Base-by-base conservation (phyloP, 1,284 basidiomycete species). In the Austroboletus rostrupii region DNA sequence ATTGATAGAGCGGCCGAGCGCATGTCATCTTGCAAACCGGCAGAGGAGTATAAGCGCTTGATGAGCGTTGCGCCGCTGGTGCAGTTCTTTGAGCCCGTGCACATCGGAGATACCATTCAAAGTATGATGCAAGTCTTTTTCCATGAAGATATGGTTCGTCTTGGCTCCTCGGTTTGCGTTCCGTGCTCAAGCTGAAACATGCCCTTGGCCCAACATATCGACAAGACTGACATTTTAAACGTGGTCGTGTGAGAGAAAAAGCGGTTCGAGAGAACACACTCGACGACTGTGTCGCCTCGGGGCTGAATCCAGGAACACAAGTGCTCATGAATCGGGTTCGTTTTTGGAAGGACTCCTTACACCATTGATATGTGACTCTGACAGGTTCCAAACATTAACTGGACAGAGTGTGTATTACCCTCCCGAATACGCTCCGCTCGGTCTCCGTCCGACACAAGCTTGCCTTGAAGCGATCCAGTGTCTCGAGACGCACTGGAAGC, bases 111-210 rank as follows among this genome's bases (percentile, higher is more conserved):
- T 67, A 99, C 92, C 17, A 97, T 99, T 45, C 92, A 95, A 70
- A 92, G 89, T 26, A 97, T 99, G 85, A 84, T 97, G 2, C 92
- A 98, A 59, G 96, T 98, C 2, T 99, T 96, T 70, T 99, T 95
- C 64, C 93, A 98, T 63, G 95, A 95, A 65, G 95, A 97, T 62
- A 73, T 98, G 64, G 90, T 89, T 49, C 26, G 77, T 48, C 28
- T 6, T 29, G 28, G 12, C 4, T 29, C 28, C 1, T 17, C 2
- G 8, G 10, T 13, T 3, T 14, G 56, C n/a, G 19, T 19, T 31
- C n/a, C 10, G 12, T 14, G 29, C 28, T 17, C 40, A n/a, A 5
- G 8, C 12, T 29, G 11, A 11, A 7, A 29, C 11, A 11, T 29
- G 28, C 8, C 7, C 28, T 53, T 92, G 90, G 82, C 87, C 3